Evolutionary conservation across 805 yeast genomes (phyloP).

Genomic region (Candida lessepsii): DNA sequence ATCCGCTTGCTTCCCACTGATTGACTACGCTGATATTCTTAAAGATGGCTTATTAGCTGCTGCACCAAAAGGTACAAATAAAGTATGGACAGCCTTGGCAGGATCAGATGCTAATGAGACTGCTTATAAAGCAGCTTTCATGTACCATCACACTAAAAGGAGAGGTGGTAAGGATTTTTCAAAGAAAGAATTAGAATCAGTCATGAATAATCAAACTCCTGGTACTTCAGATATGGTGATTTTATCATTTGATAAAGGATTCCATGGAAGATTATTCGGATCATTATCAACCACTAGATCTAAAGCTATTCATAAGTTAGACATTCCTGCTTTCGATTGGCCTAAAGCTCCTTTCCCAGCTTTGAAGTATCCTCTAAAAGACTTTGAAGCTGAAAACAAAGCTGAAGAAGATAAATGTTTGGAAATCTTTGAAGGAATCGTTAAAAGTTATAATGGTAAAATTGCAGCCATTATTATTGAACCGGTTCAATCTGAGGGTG

Average conservation of each 20-base stretch:
- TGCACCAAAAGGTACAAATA: slow-evolving; percentile 61
- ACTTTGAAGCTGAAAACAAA: slow-evolving; percentile 38
- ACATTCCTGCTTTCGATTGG: slow-evolving; percentile 61
- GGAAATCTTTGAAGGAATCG: slow-evolving; percentile 40
- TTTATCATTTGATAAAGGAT: slow-evolving; percentile 52
- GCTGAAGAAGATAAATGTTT: slow-evolving; percentile 50
- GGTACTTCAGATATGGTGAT: slow-evolving; percentile 55
- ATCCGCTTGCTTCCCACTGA: slow-evolving; percentile 46
- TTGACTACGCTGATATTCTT: slow-evolving; percentile 50
- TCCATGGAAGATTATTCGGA: slow-evolving; percentile 59
- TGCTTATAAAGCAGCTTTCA: slow-evolving; percentile 70
- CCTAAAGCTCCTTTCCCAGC: slow-evolving; percentile 50
- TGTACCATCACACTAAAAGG: slow-evolving; percentile 56
- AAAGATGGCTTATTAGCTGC: slow-evolving; percentile 54
- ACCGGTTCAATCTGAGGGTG: slow-evolving; percentile 74
- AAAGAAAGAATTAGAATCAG: slow-evolving; percentile 44
- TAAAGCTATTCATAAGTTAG: slow-evolving; percentile 56
- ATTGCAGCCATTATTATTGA: slow-evolving; percentile 56
- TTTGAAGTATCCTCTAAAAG: slow-evolving; percentile 41
- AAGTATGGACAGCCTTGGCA: slow-evolving; percentile 63
- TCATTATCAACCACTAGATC: slow-evolving; percentile 56
- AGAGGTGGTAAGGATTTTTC: slow-evolving; percentile 50
- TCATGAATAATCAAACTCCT: slow-evolving; percentile 51
- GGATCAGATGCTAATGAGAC: slow-evolving; percentile 73
- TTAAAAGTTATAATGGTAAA: slow-evolving; percentile 38